phyloP scores from a whole-genome alignment of 371 early-diverging fungal genomes.

The Apophysomyces trapeziformis region DNA sequence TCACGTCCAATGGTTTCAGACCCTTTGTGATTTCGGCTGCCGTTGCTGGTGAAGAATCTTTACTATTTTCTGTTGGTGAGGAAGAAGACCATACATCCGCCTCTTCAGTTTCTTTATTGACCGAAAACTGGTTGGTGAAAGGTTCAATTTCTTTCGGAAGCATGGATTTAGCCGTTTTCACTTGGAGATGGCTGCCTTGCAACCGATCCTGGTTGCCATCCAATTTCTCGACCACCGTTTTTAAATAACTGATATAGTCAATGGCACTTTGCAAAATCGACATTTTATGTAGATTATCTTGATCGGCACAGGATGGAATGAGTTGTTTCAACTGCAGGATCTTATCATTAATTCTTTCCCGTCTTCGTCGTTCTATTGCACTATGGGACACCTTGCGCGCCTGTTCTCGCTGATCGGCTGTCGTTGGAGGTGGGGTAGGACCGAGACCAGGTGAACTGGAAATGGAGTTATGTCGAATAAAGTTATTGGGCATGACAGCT shows the following conservation, averaged over 20 bases:
- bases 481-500: slow-evolving; percentile 8
- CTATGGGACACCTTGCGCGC: slow-evolving; percentile 76
- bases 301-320: slow-evolving; percentile 61
- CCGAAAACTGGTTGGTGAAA: slow-evolving; percentile 47
- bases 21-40: slow-evolving; percentile 14
- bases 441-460: slow-evolving; percentile 22
- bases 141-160: slow-evolving; percentile 51
- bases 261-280: slow-evolving; percentile 75
- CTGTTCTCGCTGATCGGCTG: slow-evolving; percentile 56
- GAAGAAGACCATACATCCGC: slow-evolving; percentile 13
- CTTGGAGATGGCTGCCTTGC: slow-evolving; percentile 23
- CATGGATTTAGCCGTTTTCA: slow-evolving; percentile 37
- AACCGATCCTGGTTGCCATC: slow-evolving; percentile 36
- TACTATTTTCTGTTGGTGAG: not conserved
- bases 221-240: slow-evolving; percentile 45
- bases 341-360: slow-evolving; percentile 79
- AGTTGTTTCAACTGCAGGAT: slow-evolving; percentile 49
- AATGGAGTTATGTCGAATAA: slow-evolving; percentile 17
- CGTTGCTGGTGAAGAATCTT: slow-evolving; percentile 4
- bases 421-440: slow-evolving; percentile 18
- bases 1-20: slow-evolving; percentile 39
- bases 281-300: slow-evolving; percentile 75
- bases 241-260: slow-evolving; percentile 70
- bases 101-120: slow-evolving; percentile 11
- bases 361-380: slow-evolving; percentile 78